Conservation (phyloP, 192 early-diverging fungal genomes). For the Coemansia sp. region DNA sequence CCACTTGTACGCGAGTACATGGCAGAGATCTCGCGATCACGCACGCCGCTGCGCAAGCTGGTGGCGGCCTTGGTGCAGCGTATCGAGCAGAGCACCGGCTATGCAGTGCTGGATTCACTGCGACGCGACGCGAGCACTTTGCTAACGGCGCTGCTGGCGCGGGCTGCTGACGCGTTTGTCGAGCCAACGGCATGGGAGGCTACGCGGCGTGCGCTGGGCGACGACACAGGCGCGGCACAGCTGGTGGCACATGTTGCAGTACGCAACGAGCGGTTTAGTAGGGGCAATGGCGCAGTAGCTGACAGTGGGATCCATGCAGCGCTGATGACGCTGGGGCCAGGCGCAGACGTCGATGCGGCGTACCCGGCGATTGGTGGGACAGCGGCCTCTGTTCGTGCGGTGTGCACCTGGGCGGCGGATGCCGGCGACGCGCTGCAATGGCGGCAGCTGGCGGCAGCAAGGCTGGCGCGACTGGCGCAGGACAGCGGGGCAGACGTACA, state of each 20-base stretch:
- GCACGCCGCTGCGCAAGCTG: slow-evolving; percentile 52
- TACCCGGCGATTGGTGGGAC: too few species aligned
- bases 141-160: slow-evolving; percentile 27
- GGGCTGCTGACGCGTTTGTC: slow-evolving; percentile 48
- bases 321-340: too few species aligned
- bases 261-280: slow-evolving; percentile 15
- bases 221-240: neutral
- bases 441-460: neutral
- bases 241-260: slow-evolving; percentile 16
- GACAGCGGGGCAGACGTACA: slow-evolving; percentile 15
- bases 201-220: neutral
- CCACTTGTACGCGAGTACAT: slow-evolving; percentile 36
- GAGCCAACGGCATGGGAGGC: slow-evolving; percentile 46
- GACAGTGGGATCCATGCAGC: too few species aligned
- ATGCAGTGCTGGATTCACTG: slow-evolving; percentile 20
- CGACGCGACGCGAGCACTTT: slow-evolving; percentile 11
- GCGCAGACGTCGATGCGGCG: too few species aligned
- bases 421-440: neutral
- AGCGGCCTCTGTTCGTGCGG: too few species aligned
- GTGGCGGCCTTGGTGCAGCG: slow-evolving; percentile 30
- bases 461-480: neutral
- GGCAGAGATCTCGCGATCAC: slow-evolving; percentile 39
- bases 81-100: slow-evolving; percentile 20
- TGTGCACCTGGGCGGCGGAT: too few species aligned
- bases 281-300: too few species aligned